These are phyloP conservation scores for Myxozyma mucilagina DNA, from an alignment of 805 yeast species.

Conservation along the genomic window DNA sequence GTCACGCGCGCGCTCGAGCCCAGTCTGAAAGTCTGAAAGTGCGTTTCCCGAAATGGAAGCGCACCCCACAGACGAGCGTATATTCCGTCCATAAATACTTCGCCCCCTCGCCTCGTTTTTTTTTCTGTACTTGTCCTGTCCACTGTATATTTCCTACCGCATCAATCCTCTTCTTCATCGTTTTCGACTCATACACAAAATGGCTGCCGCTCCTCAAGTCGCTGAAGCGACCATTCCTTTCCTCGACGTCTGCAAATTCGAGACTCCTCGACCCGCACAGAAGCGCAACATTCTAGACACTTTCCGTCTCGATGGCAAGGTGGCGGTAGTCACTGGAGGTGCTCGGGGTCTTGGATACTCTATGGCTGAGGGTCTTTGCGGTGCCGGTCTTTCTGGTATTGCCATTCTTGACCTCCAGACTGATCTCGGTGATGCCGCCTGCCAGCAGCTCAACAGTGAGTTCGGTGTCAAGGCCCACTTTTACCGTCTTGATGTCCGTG, in stretches of 20 bases:
- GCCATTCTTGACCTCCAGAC: constrained; percentile 55
- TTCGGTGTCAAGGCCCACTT: constrained; percentile 60
- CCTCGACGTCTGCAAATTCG: constrained; percentile 6
- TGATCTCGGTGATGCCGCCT: constrained; percentile 64
- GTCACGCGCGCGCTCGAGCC: constrained; percentile 14
- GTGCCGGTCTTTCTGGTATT: constrained; percentile 56
- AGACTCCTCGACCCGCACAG: constrained; percentile 24
- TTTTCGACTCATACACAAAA: not conserved
- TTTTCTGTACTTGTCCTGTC: too few relatives aligned
- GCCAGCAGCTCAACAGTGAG: constrained; percentile 52
- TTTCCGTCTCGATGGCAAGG: constrained; percentile 63
- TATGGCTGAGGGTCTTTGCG: constrained; percentile 61
- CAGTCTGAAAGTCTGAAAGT: not conserved
- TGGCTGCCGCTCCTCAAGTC: constrained; percentile 1
- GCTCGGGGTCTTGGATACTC: constrained; percentile 66
- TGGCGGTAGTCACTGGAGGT: constrained; percentile 66
- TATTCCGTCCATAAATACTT: constrained; percentile 1
- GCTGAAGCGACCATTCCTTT: not conserved
- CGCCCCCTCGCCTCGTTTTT: not conserved
- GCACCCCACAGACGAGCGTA: constrained; percentile 3
- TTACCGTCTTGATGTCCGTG: constrained; percentile 66
- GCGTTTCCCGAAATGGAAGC: constrained; percentile 12
- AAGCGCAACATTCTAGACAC: constrained; percentile 43
- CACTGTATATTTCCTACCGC: not conserved
- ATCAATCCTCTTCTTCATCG: not conserved